Percentiles rank a stretch among this genome's conserved stretches.
Conservation (phyloP, 495 filamentous ascomycete species). For the Daldinia loculata region DNA sequence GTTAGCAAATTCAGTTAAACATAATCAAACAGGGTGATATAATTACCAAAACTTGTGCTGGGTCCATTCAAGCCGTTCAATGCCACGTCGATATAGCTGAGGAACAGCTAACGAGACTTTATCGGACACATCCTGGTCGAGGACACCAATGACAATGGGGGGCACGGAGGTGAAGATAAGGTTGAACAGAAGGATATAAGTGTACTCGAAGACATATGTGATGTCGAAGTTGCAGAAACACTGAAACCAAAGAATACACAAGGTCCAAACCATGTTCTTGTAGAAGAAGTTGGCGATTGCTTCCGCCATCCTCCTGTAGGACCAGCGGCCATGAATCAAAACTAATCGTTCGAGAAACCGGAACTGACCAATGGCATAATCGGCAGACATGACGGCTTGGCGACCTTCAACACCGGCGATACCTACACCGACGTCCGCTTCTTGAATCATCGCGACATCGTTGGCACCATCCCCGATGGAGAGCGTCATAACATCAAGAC, state of each 20-base stretch:
- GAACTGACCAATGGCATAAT: constrained; percentile 99
- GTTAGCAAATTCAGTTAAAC: constrained; percentile 42
- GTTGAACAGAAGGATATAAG: constrained; percentile 95
- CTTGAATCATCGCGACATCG: constrained; percentile 99
- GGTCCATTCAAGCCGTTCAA: constrained; percentile 97
- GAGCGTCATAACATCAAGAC: constrained; percentile 95
- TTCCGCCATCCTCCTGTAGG: constrained; percentile 91
- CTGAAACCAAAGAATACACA: constrained; percentile 97
- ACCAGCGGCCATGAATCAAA: constrained; percentile 96
- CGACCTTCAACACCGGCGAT: constrained; percentile 97
- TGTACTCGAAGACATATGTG: constrained; percentile 96
- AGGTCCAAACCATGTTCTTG: constrained; percentile 99
- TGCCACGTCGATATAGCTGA: constrained; percentile 93
- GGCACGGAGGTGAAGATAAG: constrained; percentile 96
- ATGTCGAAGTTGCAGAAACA: constrained; percentile 95
- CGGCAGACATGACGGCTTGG: constrained; percentile 98
- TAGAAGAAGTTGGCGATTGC: constrained; percentile 99
- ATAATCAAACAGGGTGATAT: not conserved
- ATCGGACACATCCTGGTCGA: constrained; percentile 97
- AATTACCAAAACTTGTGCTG: constrained; percentile 93
- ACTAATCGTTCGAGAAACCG: constrained; percentile 90
- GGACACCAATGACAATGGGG: constrained; percentile 93
- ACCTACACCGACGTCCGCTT: constrained; percentile 97
- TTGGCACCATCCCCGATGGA: constrained; percentile 98
- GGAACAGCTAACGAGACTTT: constrained; percentile 93